Evolutionary conservation across 306 rosid species (phyloP).

Genomic region (Cucurbita moschata): DNA sequence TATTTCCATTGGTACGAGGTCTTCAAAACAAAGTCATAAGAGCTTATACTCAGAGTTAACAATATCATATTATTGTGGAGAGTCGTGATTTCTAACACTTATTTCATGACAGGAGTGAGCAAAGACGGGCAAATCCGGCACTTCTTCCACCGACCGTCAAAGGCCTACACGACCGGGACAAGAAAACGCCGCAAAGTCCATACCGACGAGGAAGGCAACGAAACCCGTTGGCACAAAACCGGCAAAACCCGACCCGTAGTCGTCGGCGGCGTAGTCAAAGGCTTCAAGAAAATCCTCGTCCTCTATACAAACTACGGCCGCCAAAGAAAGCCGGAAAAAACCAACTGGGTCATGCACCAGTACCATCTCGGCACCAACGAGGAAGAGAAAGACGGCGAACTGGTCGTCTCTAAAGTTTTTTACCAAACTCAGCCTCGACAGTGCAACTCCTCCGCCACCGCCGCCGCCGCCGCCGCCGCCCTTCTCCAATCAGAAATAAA

Average conservation of each 20-base stretch:
- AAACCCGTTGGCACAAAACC: conserved; percentile 9
- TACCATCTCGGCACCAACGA: conserved; percentile 9
- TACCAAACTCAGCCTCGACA: conserved; percentile 9
- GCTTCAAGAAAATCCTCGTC: conserved; percentile 6
- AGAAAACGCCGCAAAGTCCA: conserved; percentile 6
- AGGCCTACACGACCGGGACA: conserved; percentile 10
- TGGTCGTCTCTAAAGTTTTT: conserved; percentile 6
- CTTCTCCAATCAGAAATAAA: neutral
- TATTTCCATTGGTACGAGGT: no score
- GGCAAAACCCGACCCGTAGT: neutral
- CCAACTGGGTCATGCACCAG: conserved; percentile 11
- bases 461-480: neutral
- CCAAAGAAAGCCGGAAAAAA: conserved; percentile 2
- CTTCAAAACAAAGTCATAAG: no score
- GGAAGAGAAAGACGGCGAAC: conserved; percentile 10
- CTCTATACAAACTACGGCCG: conserved; percentile 11
- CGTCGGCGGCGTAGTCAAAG: conserved; percentile 1
- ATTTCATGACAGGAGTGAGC: neutral
- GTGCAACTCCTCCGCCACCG: neutral
- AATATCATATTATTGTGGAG: no score
- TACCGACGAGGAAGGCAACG: conserved; percentile 7
- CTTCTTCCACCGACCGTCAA: conserved; percentile 7
- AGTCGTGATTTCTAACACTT: no score
- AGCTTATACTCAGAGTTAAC: no score
- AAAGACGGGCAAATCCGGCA: conserved; percentile 12